These are phyloP conservation scores for Ambrosiella xylebori DNA, from an alignment of 2,329 filamentous ascomycete species.

Conservation along the genomic window DNA sequence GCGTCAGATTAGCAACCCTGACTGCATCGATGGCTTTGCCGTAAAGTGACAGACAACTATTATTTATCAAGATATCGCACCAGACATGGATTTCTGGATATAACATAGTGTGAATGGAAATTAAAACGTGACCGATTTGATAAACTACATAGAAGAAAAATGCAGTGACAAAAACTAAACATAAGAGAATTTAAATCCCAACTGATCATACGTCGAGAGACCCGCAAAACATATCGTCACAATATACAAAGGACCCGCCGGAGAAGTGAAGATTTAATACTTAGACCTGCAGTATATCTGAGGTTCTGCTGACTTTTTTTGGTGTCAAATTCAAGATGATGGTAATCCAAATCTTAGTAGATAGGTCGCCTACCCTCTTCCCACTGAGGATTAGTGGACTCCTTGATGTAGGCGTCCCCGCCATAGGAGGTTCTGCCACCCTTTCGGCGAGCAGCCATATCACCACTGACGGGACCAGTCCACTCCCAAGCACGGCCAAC, in stretches of 20 bases:
- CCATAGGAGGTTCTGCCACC: slow-evolving; percentile 34
- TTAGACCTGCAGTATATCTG: not conserved
- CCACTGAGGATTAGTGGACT: slow-evolving; percentile 20
- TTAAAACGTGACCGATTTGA: not conserved
- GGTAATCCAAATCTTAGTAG: slow-evolving; percentile 19
- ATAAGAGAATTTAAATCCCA: not conserved
- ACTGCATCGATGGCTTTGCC: not conserved
- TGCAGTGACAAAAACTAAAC: not conserved
- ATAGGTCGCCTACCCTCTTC: slow-evolving; percentile 24
- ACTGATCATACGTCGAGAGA: not conserved
- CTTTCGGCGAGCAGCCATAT: slow-evolving; percentile 18
- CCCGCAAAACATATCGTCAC: not conserved
- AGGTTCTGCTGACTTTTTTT: not conserved
- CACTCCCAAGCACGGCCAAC: slow-evolving; percentile 53
- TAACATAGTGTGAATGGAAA: not conserved
- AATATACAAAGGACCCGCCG: not conserved
- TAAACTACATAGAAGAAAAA: not conserved
- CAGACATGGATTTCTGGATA: not conserved
- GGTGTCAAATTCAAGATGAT: not conserved
- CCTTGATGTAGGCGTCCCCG: slow-evolving; percentile 24
- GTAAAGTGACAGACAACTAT: too few relatives aligned
- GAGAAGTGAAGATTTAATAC: not conserved
- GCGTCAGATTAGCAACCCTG: not conserved
- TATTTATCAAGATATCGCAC: not conserved
- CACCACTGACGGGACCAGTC: slow-evolving; percentile 41